Percentiles rank a stretch among this genome's conserved stretches.
These are phyloP conservation scores for Stromatinia cepivora DNA, from an alignment of 2,329 filamentous ascomycete genomes.

Conservation along the genomic window DNA sequence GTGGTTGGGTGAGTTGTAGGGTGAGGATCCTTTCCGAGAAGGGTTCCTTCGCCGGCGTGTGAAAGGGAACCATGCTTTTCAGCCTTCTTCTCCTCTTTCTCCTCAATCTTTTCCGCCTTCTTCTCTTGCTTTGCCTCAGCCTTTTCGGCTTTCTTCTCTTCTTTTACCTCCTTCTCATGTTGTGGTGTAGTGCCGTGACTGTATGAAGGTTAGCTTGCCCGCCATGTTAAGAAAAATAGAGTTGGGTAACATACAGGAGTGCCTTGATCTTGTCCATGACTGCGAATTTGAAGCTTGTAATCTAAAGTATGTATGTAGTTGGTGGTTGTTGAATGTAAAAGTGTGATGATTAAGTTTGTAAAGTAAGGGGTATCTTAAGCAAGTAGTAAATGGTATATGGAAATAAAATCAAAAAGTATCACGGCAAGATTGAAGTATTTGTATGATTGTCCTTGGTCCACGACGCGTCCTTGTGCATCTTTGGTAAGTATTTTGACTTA, in stretches of 20 bases:
- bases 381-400: conserved; percentile 7
- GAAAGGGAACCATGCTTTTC: conserved; percentile 9
- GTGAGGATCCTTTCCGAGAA: conserved; percentile 20
- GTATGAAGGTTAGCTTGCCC: conserved; percentile 1
- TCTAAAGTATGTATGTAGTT: background rate
- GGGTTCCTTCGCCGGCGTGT: conserved; percentile 26
- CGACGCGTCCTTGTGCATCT: background rate
- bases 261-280: conserved; percentile 42
- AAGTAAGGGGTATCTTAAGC: conserved; percentile 22
- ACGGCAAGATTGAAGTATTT: conserved; percentile 7
- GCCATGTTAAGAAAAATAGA: background rate
- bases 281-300: conserved; percentile 11
- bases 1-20: conserved; percentile 25
- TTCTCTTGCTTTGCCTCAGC: background rate
- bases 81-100: conserved; percentile 15
- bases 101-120: background rate
- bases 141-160: conserved; percentile 11
- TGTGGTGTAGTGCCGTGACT: conserved; percentile 18
- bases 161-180: conserved; percentile 4
- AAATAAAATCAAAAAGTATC: background rate
- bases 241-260: conserved; percentile 35
- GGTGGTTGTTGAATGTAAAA: background rate
- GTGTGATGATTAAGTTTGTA: conserved; percentile 4
- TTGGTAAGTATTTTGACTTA: background rate
- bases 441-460: background rate